These are phyloP conservation scores for Lachancea sp. DNA, from an alignment of 805 yeast genomes.

Conservation along the genomic window DNA sequence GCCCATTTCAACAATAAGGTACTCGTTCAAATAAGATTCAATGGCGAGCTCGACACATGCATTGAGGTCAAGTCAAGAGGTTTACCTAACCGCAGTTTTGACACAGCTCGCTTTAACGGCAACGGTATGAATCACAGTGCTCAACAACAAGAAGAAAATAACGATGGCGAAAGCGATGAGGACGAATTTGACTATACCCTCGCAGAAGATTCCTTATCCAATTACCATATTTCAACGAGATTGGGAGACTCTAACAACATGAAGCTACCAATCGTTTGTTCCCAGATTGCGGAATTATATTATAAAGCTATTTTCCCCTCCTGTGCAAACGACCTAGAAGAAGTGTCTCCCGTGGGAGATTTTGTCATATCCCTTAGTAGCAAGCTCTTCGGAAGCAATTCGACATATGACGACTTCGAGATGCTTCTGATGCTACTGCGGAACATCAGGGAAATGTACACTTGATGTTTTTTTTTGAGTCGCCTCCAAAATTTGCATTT, in stretches of 20 bases:
- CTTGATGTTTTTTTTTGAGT: neutral
- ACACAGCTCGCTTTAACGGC: conserved; percentile 14
- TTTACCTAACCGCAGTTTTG: conserved; percentile 12
- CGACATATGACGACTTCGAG: conserved; percentile 39
- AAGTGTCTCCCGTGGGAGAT: conserved; percentile 10
- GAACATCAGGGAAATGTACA: conserved; percentile 25
- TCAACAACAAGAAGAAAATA: neutral
- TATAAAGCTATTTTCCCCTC: conserved; percentile 22
- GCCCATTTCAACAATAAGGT: conserved; percentile 24
- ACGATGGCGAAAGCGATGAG: no score
- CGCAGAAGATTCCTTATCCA: conserved; percentile 27
- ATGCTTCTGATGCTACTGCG: conserved; percentile 41
- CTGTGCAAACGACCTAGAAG: conserved; percentile 4
- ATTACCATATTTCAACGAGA: conserved; percentile 41
- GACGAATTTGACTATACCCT: conserved; percentile 5
- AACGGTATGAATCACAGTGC: neutral
- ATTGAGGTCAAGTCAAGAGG: conserved; percentile 35
- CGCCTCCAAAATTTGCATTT: no score
- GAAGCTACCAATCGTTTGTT: conserved; percentile 43
- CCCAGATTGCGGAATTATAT: conserved; percentile 37
- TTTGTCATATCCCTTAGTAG: conserved; percentile 42
- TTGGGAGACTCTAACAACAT: conserved; percentile 44
- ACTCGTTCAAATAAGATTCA: conserved; percentile 23
- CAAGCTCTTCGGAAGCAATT: conserved; percentile 38
- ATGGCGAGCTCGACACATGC: conserved; percentile 41